Percentiles rank a stretch among this genome's conserved stretches.
Conservation (phyloP, 1,284 basidiomycete species). For the Marasmius tenuissimus region DNA sequence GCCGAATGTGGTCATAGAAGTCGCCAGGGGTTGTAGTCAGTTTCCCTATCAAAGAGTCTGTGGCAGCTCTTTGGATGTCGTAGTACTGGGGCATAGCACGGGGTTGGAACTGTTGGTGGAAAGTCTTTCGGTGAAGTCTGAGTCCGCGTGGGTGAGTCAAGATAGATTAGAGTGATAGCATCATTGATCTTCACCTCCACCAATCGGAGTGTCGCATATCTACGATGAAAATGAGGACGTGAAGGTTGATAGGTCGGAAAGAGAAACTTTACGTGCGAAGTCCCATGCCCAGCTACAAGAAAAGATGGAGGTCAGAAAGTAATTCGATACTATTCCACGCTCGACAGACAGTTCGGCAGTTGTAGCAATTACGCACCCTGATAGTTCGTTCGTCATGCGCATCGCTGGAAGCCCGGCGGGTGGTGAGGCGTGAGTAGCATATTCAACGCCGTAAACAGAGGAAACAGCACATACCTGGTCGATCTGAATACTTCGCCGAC, state of each 20-base stretch:
- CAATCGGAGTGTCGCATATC: conserved; percentile 26
- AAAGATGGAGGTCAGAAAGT: too few relatives aligned
- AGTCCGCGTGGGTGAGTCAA: not conserved
- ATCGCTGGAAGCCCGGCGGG: too few relatives aligned
- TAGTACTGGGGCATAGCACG: conserved; percentile 12
- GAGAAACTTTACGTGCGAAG: too few relatives aligned
- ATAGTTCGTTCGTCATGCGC: too few relatives aligned
- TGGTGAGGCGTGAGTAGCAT: too few relatives aligned
- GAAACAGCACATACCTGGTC: not conserved
- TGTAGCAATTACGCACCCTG: too few relatives aligned
- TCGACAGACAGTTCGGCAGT: too few relatives aligned
- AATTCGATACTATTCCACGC: too few relatives aligned
- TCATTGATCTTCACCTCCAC: conserved; percentile 25
- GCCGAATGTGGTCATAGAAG: conserved; percentile 25
- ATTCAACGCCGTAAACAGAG: too few relatives aligned
- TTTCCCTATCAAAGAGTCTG: conserved; percentile 17
- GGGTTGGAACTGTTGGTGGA: conserved; percentile 22
- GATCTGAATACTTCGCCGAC: not conserved
- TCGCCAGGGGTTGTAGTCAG: conserved; percentile 22
- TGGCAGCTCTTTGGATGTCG: conserved; percentile 16
- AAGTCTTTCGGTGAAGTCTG: conserved; percentile 20
- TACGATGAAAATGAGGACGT: not conserved
- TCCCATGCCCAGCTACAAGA: too few relatives aligned
- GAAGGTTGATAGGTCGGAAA: not conserved
- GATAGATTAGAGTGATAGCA: not conserved